Evolutionary conservation across 208 protist species (phyloP).

Genomic region (Blastocrithidia nonstop): DNA sequence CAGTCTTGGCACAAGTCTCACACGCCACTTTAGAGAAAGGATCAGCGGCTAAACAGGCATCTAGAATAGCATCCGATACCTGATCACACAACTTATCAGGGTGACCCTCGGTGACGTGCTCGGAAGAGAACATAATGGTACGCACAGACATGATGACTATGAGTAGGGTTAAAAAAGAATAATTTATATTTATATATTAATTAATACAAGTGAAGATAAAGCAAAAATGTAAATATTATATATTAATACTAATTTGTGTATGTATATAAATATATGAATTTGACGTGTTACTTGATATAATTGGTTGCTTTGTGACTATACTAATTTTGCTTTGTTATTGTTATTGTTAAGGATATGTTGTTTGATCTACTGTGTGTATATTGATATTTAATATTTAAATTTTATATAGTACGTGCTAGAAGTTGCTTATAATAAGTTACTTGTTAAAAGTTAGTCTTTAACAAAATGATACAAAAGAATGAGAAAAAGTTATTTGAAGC

Average conservation of each 20-base stretch:
- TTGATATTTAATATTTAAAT: too few species aligned
- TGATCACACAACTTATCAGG: constrained; percentile 99
- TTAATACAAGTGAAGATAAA: neutral
- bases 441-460: too few species aligned
- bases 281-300: too few species aligned
- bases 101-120: constrained; percentile 99
- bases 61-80: constrained; percentile 98
- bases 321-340: too few species aligned
- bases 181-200: neutral
- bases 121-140: constrained; percentile 97
- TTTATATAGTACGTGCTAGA: too few species aligned
- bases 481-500: too few species aligned
- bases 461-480: too few species aligned
- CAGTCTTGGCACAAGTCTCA: constrained; percentile 97
- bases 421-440: too few species aligned
- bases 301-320: neutral
- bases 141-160: constrained; percentile 44
- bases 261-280: constrained; percentile 1
- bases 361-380: too few species aligned
- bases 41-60: constrained; percentile 96
- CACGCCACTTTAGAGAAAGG: constrained; percentile 96
- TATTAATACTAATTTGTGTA: neutral
- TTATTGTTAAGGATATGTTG: too few species aligned
- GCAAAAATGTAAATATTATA: neutral
- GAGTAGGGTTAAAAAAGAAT: neutral